Conservation (phyloP, 495 filamentous ascomycete species). For the Penicillium angulare region DNA sequence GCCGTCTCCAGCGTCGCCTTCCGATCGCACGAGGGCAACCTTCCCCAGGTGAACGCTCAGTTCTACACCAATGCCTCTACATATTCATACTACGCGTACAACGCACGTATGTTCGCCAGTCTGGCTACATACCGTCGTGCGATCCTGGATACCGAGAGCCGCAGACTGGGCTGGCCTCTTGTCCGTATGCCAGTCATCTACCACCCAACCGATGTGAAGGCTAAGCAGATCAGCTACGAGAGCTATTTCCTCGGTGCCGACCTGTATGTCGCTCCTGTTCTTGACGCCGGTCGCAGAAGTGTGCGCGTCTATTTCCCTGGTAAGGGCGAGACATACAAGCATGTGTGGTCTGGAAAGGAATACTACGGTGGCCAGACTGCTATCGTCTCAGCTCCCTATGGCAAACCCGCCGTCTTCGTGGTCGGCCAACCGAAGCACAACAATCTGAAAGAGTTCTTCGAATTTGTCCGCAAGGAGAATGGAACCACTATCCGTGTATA, state of each 20-base stretch:
- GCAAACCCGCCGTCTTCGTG: constrained; percentile 25
- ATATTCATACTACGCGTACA: constrained; percentile 22
- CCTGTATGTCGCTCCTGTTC: constrained; percentile 23
- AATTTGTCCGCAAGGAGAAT: constrained; percentile 21
- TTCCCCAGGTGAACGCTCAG: constrained; percentile 21
- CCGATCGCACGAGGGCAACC: constrained; percentile 27
- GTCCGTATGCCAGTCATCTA: constrained; percentile 27
- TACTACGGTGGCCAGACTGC: constrained; percentile 19
- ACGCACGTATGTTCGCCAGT: constrained; percentile 25
- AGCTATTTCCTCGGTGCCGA: constrained; percentile 26
- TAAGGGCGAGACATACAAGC: constrained; percentile 14
- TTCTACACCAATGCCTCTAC: constrained; percentile 25
- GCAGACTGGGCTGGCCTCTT: constrained; percentile 21
- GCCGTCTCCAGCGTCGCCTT: constrained; percentile 23
- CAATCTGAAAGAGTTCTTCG: constrained; percentile 17
- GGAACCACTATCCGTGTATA: constrained; percentile 15
- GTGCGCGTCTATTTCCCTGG: constrained; percentile 26
- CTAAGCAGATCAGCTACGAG: constrained; percentile 23
- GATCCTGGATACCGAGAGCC: constrained; percentile 25
- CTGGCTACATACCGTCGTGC: constrained; percentile 18
- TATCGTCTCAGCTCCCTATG: constrained; percentile 15
- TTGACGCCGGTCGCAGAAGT: constrained; percentile 14
- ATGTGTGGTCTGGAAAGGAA: constrained; percentile 19
- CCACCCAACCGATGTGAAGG: constrained; percentile 17
- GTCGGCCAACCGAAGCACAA: constrained; percentile 19